Conservation (phyloP, 2,329 filamentous ascomycete species). For the Penicillium janthinellum region DNA sequence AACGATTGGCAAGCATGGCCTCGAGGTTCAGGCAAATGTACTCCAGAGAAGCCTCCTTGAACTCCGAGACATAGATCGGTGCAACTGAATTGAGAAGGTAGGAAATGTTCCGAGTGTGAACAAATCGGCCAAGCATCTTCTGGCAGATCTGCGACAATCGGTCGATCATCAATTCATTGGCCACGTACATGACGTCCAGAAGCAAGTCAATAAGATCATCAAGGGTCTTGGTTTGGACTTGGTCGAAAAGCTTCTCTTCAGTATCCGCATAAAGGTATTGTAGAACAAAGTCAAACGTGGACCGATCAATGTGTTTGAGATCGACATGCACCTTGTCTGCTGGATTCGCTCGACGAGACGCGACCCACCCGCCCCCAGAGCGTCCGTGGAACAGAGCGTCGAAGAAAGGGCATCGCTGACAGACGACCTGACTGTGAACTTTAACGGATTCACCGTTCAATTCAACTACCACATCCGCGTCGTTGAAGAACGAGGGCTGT, state of each 20-base stretch:
- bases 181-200: conserved; percentile 84
- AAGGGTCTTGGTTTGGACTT: conserved; percentile 68
- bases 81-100: conserved; percentile 83
- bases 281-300: conserved; percentile 77
- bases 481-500: conserved; percentile 72
- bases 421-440: conserved; percentile 77
- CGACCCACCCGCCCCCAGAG: conserved; percentile 81
- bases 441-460: conserved; percentile 69
- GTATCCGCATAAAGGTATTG: conserved; percentile 81
- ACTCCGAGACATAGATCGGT: conserved; percentile 77
- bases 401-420: conserved; percentile 89
- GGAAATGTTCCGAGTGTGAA: conserved; percentile 83
- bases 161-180: conserved; percentile 95
- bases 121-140: conserved; percentile 75
- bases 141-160: conserved; percentile 89
- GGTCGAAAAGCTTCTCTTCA: conserved; percentile 78
- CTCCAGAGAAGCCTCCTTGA: conserved; percentile 85
- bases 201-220: conserved; percentile 89
- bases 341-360: conserved; percentile 59
- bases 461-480: conserved; percentile 77
- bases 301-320: conserved; percentile 73
- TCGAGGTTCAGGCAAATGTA: conserved; percentile 93
- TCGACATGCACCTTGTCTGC: conserved; percentile 68
- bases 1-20: conserved; percentile 83
- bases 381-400: conserved; percentile 86